phyloP scores from a whole-genome alignment of 805 yeast genomes.

The Kazachstania psychrophila region DNA sequence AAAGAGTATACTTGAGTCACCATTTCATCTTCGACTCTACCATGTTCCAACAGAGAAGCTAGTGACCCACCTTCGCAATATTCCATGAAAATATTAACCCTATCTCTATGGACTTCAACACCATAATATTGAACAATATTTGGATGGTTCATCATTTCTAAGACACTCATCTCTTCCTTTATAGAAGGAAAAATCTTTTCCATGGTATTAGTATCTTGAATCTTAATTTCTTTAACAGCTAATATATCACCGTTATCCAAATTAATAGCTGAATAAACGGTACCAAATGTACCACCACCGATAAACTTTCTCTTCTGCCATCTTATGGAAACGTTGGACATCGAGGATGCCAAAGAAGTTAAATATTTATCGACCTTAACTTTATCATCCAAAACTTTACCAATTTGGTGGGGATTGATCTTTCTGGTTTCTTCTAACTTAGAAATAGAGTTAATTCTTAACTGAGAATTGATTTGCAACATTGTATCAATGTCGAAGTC shows the following conservation, averaged over 20 bases:
- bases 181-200: slow-evolving; percentile 79
- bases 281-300: slow-evolving; percentile 95
- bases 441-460: slow-evolving; percentile 55
- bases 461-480: slow-evolving; percentile 51
- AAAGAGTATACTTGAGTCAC: slow-evolving; percentile 83
- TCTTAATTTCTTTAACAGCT: slow-evolving; percentile 93
- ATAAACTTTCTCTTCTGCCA: slow-evolving; percentile 95
- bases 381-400: slow-evolving; percentile 81
- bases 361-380: slow-evolving; percentile 83
- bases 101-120: slow-evolving; percentile 93
- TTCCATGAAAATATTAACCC: slow-evolving; percentile 95
- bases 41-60: slow-evolving; percentile 76
- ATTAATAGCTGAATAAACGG: slow-evolving; percentile 85
- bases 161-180: slow-evolving; percentile 92
- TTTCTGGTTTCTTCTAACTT: slow-evolving; percentile 49
- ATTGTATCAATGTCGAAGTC: slow-evolving; percentile 48
- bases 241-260: slow-evolving; percentile 91
- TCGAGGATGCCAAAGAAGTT: slow-evolving; percentile 77
- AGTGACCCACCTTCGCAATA: slow-evolving; percentile 93
- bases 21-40: slow-evolving; percentile 90
- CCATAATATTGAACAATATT: slow-evolving; percentile 95
- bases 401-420: slow-evolving; percentile 46
- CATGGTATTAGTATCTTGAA: slow-evolving; percentile 81
- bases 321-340: slow-evolving; percentile 82
- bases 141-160: slow-evolving; percentile 93